Conservation (phyloP, 2,329 filamentous ascomycete genomes). For the Venturia effusa region DNA sequence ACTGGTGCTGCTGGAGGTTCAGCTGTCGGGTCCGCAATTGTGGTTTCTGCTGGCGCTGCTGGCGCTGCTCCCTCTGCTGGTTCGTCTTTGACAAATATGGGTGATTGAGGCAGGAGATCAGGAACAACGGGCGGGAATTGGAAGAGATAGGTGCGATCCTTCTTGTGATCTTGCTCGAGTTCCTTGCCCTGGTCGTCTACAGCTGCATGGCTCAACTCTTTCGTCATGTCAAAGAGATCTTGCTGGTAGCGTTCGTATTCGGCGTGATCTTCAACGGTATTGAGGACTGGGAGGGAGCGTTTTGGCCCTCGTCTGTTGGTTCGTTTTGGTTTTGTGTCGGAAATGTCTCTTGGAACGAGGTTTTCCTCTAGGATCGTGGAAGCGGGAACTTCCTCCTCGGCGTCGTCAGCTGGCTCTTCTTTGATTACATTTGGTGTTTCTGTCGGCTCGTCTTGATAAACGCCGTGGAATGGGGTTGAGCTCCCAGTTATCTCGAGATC, state of each 20-base stretch:
- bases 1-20: slow-evolving; percentile 8
- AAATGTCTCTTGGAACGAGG: slow-evolving; percentile 11
- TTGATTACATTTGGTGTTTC: slow-evolving; percentile 31
- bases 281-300: slow-evolving; percentile 23
- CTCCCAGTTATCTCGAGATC: slow-evolving; percentile 33
- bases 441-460: slow-evolving; percentile 28
- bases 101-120: slow-evolving; percentile 32
- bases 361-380: slow-evolving; percentile 17
- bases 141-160: slow-evolving; percentile 50
- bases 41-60: slow-evolving; percentile 1
- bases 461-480: slow-evolving; percentile 32
- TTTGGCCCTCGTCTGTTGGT: slow-evolving; percentile 21
- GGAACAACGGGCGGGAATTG: slow-evolving; percentile 55
- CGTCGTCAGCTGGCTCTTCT: slow-evolving; percentile 40
- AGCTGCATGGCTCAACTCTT: slow-evolving; percentile 28
- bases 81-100: slow-evolving; percentile 21
- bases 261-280: slow-evolving; percentile 41
- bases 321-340: neutral
- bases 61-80: slow-evolving; percentile 12
- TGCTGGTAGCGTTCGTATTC: slow-evolving; percentile 38
- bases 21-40: slow-evolving; percentile 13
- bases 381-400: slow-evolving; percentile 23
- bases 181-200: slow-evolving; percentile 16
- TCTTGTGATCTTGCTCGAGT: slow-evolving; percentile 27
- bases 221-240: slow-evolving; percentile 34